phyloP scores from a whole-genome alignment of 495 filamentous ascomycete genomes.

The Bryoglossum gracile region DNA sequence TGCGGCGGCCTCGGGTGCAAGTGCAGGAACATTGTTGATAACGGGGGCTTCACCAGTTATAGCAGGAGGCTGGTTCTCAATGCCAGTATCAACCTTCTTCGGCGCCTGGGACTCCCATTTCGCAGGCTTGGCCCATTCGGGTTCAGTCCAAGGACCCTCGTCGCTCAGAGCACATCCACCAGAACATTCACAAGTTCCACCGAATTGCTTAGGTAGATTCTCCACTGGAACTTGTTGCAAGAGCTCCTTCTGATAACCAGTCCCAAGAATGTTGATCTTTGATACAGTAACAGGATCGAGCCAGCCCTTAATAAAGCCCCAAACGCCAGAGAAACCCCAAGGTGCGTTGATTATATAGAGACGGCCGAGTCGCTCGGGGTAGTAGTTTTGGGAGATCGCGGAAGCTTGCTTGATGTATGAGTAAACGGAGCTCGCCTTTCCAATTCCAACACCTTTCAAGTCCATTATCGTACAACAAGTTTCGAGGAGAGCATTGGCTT shows the following conservation, averaged over 20 bases:
- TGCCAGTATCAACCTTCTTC: constrained; percentile 7
- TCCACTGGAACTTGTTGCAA: constrained; percentile 78
- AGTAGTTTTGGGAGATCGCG: constrained; percentile 85
- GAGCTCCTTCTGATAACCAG: constrained; percentile 73
- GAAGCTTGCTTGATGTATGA: constrained; percentile 61
- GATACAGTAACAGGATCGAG: constrained; percentile 91
- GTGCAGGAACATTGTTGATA: constrained; percentile 1
- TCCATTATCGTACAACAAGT: constrained; percentile 98
- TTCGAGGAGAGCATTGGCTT: constrained; percentile 81
- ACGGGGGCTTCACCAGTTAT: constrained; percentile 11
- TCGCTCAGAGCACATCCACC: constrained; percentile 87
- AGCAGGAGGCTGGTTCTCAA: constrained; percentile 13
- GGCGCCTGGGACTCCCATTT: constrained; percentile 48
- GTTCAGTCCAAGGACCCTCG: constrained; percentile 84
- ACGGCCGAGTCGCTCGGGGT: constrained; percentile 82
- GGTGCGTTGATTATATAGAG: constrained; percentile 97
- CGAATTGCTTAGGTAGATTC: constrained; percentile 83
- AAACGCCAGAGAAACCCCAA: constrained; percentile 83
- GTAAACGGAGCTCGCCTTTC: constrained; percentile 69
- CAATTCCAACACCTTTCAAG: constrained; percentile 83
- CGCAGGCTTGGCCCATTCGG: constrained; percentile 59
- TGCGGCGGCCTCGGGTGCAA: not conserved
- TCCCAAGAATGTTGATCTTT: constrained; percentile 90
- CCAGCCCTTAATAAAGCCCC: constrained; percentile 80
- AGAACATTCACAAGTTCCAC: constrained; percentile 72